Evolutionary conservation across 2,329 filamentous ascomycete genomes (phyloP).

Genomic region (Grosmannia huntii): DNA sequence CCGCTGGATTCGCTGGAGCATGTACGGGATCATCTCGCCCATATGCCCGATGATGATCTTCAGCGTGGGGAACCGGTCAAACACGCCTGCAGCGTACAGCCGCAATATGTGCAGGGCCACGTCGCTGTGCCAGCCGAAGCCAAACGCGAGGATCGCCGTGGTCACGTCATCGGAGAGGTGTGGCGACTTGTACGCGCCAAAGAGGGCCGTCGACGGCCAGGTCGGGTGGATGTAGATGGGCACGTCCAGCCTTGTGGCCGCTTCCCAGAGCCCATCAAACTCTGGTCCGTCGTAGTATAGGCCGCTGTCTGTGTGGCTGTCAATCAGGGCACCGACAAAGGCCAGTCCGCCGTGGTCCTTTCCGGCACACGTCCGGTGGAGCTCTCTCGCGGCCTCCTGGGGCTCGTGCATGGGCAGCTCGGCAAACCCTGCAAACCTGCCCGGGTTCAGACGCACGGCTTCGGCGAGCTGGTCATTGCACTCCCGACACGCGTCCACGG

Average conservation of each 20-base stretch:
- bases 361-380: conserved; percentile 23
- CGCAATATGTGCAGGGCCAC: conserved; percentile 34
- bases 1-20: conserved; percentile 31
- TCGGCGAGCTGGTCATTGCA: conserved; percentile 3
- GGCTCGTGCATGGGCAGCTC: conserved; percentile 19
- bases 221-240: conserved; percentile 30
- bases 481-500: neutral
- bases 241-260: conserved; percentile 25
- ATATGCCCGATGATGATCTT: conserved; percentile 43
- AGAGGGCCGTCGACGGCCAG: conserved; percentile 18
- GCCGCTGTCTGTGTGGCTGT: conserved; percentile 22
- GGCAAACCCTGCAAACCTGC: conserved; percentile 17
- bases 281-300: conserved; percentile 26
- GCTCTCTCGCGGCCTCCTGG: conserved; percentile 26
- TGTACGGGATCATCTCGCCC: conserved; percentile 40
- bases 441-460: neutral
- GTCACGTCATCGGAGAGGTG: conserved; percentile 17
- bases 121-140: conserved; percentile 38
- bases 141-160: conserved; percentile 24
- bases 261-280: conserved; percentile 29
- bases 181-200: conserved; percentile 15
- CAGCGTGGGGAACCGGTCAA: conserved; percentile 38
- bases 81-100: conserved; percentile 39
- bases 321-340: conserved; percentile 35
- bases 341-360: conserved; percentile 19